Base-by-base conservation (phyloP, 352 stramenopile species). In the Globisporangium yorkense region DNA sequence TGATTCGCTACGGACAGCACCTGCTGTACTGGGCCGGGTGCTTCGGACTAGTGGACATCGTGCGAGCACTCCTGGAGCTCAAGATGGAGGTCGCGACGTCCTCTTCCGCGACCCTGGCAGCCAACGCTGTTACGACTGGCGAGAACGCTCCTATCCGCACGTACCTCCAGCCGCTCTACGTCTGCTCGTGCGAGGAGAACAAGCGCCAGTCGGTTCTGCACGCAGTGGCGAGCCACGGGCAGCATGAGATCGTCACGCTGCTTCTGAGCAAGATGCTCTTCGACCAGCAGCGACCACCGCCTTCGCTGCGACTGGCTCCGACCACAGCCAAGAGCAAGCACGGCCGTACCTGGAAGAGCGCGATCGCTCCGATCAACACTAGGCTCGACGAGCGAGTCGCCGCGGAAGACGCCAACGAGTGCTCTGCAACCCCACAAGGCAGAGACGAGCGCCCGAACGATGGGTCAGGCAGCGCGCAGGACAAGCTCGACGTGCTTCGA, bases 1-100 rank as follows among this genome's bases (percentile, higher is more conserved):
- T 68, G 13, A 67, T 88, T 35, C 77, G 82, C 0, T 92, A 92
- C 37, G 82, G 80, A 2, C 82, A 92, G 59, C 82, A 92, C 43
- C 52, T 92, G 54, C 60, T 92, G 10, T 92, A 89, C 57, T 92
- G 82, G 78, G 74, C 68, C 21, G 77, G 72, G 27, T 87, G 82
- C 37, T 88, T 92, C 39, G 81, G 81, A 0, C 57, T 89, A n/a
- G 70, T 77, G 3, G 61, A 74, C 1, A 69, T 87, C 21, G 76
- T 87, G 21, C 65, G 62, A 10, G 68, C 62, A 16, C 65, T 90
- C 31, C 67, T 92, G 10, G 51, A 64, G 20, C 56, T 84, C 56
- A 46, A 54, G 24, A 70, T 84, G 21, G 41, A 70, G 12, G 51
- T 70, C 41, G 48, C 62, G 2, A 16, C 20, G 18, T 47, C 46